A percentile compares a stretch with the other conserved stretches of the same genome.
Evolutionary conservation across 1,139 yeast species (phyloP).

Genomic region (Protomyces lactucae-debilis): DNA sequence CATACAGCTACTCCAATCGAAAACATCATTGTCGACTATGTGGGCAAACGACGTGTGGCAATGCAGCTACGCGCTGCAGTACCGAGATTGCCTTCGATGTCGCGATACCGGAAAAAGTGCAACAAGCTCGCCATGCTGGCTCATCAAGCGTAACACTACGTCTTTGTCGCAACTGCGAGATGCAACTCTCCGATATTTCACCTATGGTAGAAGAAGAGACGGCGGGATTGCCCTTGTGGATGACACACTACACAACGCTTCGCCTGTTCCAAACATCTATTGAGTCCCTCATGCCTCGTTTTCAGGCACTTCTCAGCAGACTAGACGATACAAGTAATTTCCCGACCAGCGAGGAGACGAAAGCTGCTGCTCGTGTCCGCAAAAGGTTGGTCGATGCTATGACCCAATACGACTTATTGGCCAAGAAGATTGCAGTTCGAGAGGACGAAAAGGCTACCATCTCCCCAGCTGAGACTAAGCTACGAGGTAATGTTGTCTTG

Average conservation of each 20-base stretch:
- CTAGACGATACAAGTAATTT: slow-evolving; percentile 39
- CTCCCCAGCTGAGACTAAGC: neutral
- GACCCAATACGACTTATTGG: slow-evolving; percentile 45
- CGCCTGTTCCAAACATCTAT: slow-evolving; percentile 35
- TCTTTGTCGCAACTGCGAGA: slow-evolving; percentile 1
- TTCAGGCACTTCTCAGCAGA: slow-evolving; percentile 42
- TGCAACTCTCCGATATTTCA: neutral
- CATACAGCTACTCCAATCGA: slow-evolving; percentile 57
- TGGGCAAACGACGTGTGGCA: slow-evolving; percentile 78
- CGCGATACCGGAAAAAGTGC: neutral
- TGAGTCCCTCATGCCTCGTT: slow-evolving; percentile 43
- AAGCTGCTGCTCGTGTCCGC: slow-evolving; percentile 44
- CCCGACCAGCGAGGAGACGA: slow-evolving; percentile 37
- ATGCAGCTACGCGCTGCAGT: slow-evolving; percentile 51
- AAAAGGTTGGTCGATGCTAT: slow-evolving; percentile 46
- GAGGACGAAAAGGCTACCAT: neutral
- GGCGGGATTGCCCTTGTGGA: slow-evolving; percentile 34
- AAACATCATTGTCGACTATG: slow-evolving; percentile 88
- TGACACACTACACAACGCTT: slow-evolving; percentile 41
- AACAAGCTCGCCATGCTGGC: neutral
- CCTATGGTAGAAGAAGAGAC: slow-evolving; percentile 20
- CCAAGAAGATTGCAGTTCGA: slow-evolving; percentile 41
- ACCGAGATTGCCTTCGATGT: slow-evolving; percentile 41
- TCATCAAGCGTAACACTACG: neutral
- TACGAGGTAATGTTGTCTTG: neutral